Evolutionary conservation across 2,329 filamentous ascomycete species (phyloP).

Genomic region (Didymella lethalis): DNA sequence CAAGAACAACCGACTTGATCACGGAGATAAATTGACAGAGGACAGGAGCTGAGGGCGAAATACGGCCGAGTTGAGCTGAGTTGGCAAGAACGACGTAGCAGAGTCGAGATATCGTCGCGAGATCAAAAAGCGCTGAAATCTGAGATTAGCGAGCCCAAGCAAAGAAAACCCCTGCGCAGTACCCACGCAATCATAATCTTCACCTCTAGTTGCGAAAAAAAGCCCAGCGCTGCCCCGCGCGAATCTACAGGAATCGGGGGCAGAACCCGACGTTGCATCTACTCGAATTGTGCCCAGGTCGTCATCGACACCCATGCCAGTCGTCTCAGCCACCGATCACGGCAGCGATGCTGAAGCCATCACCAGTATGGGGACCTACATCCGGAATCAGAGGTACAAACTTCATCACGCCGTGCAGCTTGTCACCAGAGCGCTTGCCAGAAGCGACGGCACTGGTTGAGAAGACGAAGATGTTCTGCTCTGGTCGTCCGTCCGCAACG

Average conservation of each 20-base stretch:
- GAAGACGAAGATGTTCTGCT: conserved; percentile 1
- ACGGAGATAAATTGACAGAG: conserved; percentile 28
- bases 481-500: conserved; percentile 11
- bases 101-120: conserved; percentile 12
- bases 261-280: conserved; percentile 36
- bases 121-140: conserved; percentile 11
- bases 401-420: background rate
- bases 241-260: conserved; percentile 20
- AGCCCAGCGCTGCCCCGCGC: conserved; percentile 12
- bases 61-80: conserved; percentile 10
- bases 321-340: conserved; percentile 36
- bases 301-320: conserved; percentile 15
- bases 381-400: conserved; percentile 2
- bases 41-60: conserved; percentile 25
- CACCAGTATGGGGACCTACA: background rate
- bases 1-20: conserved; percentile 24
- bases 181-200: conserved; percentile 18
- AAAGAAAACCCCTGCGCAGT: conserved; percentile 20
- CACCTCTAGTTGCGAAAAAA: conserved; percentile 5
- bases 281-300: background rate
- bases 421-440: conserved; percentile 5
- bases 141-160: conserved; percentile 14
- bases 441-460: conserved; percentile 1
- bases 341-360: background rate
- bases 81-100: conserved; percentile 16